Base-by-base conservation (phyloP, 768 basidiomycete genomes). In the Favolaschia claudopus region DNA sequence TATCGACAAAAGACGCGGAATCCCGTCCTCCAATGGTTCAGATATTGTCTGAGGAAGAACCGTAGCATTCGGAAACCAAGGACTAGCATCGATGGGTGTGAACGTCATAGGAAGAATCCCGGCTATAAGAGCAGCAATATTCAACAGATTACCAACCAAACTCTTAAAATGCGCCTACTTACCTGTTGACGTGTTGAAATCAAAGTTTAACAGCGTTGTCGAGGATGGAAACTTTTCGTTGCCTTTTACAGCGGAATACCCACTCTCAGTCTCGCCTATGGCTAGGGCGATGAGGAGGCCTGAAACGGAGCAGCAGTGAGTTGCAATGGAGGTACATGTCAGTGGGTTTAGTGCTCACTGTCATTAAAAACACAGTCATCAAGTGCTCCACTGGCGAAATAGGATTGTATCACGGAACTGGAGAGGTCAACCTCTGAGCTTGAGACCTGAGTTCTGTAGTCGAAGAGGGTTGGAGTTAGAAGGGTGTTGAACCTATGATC, bases 341-440 rank as follows among this genome's bases (percentile, higher is more conserved):
- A n/a, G n/a, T n/a, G n/a, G n/a, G n/a, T n/a, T n/a, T n/a, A n/a
- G n/a, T n/a, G n/a, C 50, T 9, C 32, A 52, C 50, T 52, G 38
- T 20, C 29, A 24, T 44, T 44, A 24, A 10, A 19, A 1, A 54
- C 7, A 24, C 52, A 54, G 7, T n/a, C 9, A 24, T 54, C 32
- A 19, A 54, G 52, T 19, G 33, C 33, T 5, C 42, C 52, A 17
- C 15, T 43, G 19, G 17, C 36, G 3, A 33, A 19, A 40, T 43
- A n/a, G 27, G 43, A 33, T 8, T 5, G 12, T 4, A 54, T 31
- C 2, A 37, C 19, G n/a, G 32, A 27, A 45, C 43, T 54, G 2
- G 53, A 27, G 15, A 54, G 33, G 42, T 54, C 53, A 13, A 54
- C 15, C 43, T 54, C 53, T n/a, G n/a, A n/a, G n/a, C n/a, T n/a